Conservation (phyloP, 768 basidiomycete species). For the Phylloporus rhodoxanthus region DNA sequence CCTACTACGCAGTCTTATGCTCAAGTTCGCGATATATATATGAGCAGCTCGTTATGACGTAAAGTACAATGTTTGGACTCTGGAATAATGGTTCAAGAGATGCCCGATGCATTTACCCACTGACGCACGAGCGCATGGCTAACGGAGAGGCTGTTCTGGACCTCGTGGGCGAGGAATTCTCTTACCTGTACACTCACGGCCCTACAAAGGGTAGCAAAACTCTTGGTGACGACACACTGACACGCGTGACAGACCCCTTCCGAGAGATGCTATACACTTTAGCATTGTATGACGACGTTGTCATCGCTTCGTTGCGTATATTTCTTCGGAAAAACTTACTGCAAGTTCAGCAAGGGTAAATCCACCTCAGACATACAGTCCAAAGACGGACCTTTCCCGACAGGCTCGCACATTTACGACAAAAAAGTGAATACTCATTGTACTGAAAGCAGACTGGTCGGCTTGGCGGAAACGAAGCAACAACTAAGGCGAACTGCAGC, state of each 20-base stretch:
- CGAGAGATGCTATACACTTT: constrained; percentile 4
- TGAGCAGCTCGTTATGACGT: constrained; percentile 12
- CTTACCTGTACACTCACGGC: background rate
- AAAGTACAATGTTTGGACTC: constrained; percentile 9
- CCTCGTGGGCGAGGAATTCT: background rate
- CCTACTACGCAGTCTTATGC: background rate
- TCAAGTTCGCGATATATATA: background rate
- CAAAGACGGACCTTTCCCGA: background rate
- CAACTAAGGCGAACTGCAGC: constrained; percentile 9
- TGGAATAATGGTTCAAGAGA: constrained; percentile 1
- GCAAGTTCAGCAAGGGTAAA: background rate
- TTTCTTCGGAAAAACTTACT: constrained; percentile 2
- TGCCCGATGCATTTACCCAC: background rate
- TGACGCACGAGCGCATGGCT: constrained; percentile 5
- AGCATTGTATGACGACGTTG: constrained; percentile 12
- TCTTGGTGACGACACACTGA: background rate
- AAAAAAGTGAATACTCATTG: constrained; percentile 2
- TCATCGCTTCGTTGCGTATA: constrained; percentile 14
- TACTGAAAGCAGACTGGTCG: constrained; percentile 1
- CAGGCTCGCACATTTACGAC: background rate
- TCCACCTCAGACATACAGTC: background rate
- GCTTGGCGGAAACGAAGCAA: constrained; percentile 17
- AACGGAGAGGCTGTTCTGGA: background rate
- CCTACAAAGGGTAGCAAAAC: background rate
- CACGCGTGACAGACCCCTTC: constrained; percentile 1